phyloP scores from a whole-genome alignment of 768 basidiomycete genomes.

The Mycena rebaudengoi region DNA sequence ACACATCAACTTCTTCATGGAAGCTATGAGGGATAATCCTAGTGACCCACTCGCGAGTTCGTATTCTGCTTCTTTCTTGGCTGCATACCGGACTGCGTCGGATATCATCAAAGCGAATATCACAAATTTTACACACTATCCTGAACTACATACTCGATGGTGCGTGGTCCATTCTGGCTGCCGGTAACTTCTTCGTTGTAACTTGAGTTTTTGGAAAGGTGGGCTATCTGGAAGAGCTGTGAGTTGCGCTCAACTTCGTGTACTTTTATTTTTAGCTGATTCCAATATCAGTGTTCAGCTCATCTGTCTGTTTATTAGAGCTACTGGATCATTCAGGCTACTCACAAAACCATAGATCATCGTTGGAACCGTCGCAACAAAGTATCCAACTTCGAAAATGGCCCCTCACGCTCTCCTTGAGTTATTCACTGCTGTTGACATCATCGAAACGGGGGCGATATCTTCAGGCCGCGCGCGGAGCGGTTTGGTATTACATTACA shows the following conservation, averaged over 20 bases:
- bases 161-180: background rate
- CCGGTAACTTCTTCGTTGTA: conserved; percentile 36
- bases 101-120: conserved; percentile 46
- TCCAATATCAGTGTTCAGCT: conserved; percentile 17
- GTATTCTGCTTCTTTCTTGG: conserved; percentile 58
- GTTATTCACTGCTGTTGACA: conserved; percentile 50
- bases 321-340: background rate
- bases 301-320: conserved; percentile 6
- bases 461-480: conserved; percentile 49
- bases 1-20: conserved; percentile 55
- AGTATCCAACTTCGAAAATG: conserved; percentile 50
- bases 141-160: conserved; percentile 32
- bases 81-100: conserved; percentile 56
- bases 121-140: conserved; percentile 24
- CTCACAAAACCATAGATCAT: conserved; percentile 41
- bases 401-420: conserved; percentile 53
- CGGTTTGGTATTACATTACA: conserved; percentile 43
- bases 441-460: conserved; percentile 49
- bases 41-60: conserved; percentile 53
- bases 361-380: conserved; percentile 49
- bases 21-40: conserved; percentile 53
- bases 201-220: conserved; percentile 46
- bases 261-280: background rate
- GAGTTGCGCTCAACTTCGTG: conserved; percentile 7
- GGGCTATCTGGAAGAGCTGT: conserved; percentile 49